Conservation (phyloP, 176 grass and related monocot genomes). For the Oryza punctata region DNA sequence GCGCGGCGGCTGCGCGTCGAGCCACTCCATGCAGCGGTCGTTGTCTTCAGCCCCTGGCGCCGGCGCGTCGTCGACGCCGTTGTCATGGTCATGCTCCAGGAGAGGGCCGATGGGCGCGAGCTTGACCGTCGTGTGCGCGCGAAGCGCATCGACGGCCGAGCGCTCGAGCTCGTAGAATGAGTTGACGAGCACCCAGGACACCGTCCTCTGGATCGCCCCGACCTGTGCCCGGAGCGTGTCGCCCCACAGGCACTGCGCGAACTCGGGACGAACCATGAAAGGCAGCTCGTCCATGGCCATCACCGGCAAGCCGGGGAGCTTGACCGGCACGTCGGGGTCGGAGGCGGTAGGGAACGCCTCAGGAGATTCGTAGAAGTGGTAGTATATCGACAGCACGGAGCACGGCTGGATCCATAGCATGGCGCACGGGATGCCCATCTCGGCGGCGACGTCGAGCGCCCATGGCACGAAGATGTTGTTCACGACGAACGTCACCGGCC, state of each 20-base stretch:
- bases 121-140: neutral
- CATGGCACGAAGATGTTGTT: slow-evolving; percentile 62
- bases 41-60: neutral
- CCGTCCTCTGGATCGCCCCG: slow-evolving; percentile 1
- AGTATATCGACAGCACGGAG: slow-evolving; percentile 46
- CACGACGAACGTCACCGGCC: slow-evolving; percentile 44
- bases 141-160: slow-evolving; percentile 17
- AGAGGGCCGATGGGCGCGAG: slow-evolving; percentile 56
- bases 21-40: slow-evolving; percentile 47
- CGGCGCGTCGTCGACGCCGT: neutral
- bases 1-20: slow-evolving; percentile 18
- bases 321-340: neutral
- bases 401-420: slow-evolving; percentile 61
- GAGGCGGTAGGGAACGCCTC: slow-evolving; percentile 24
- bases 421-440: slow-evolving; percentile 38
- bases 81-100: neutral
- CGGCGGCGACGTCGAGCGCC: slow-evolving; percentile 48
- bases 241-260: slow-evolving; percentile 28
- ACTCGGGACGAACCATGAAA: slow-evolving; percentile 45
- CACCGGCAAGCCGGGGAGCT: slow-evolving; percentile 40
- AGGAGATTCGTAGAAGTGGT: slow-evolving; percentile 41
- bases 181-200: slow-evolving; percentile 58
- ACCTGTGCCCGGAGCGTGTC: slow-evolving; percentile 47
- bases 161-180: slow-evolving; percentile 54
- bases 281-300: slow-evolving; percentile 48